phyloP scores from a whole-genome alignment of 768 basidiomycete genomes.

The Leccinum disarticulatum region DNA sequence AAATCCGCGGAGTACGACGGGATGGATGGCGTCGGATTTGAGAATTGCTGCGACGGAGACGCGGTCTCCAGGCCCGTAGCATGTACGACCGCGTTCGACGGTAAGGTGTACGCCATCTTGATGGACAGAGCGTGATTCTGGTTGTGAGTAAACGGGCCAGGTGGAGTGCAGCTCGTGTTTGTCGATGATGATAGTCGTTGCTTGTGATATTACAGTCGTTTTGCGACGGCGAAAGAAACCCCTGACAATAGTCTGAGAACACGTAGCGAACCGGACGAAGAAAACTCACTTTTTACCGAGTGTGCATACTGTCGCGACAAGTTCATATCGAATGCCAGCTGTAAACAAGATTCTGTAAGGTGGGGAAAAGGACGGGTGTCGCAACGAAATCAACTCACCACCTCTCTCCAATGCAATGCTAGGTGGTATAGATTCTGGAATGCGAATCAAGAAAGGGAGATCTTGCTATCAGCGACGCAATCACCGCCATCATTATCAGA shows the following conservation, averaged over 20 bases:
- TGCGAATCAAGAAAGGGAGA: constrained; percentile 85
- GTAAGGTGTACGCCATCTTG: constrained; percentile 73
- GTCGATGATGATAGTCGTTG: constrained; percentile 77
- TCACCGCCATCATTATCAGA: constrained; percentile 5
- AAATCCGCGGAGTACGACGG: constrained; percentile 77
- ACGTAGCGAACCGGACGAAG: not conserved
- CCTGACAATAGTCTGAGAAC: constrained; percentile 27
- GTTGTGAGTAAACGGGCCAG: constrained; percentile 88
- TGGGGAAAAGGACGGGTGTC: not conserved
- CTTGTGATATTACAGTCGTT: constrained; percentile 62
- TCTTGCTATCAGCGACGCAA: constrained; percentile 57
- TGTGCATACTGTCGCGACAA: constrained; percentile 82
- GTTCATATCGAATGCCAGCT: constrained; percentile 89
- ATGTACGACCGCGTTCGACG: constrained; percentile 73
- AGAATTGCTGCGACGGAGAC: constrained; percentile 70
- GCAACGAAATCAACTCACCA: constrained; percentile 40
- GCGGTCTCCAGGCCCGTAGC: constrained; percentile 85
- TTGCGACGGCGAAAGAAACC: constrained; percentile 83
- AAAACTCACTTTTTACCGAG: constrained; percentile 76
- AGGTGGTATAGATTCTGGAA: constrained; percentile 91
- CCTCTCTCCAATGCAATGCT: constrained; percentile 76
- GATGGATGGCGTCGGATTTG: constrained; percentile 65
- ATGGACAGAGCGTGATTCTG: constrained; percentile 62
- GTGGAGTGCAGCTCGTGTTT: constrained; percentile 93
- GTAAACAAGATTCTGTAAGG: not conserved